Evolutionary conservation across 208 protist genomes (phyloP).

Genomic region (Acanthamoeba castellanii): DNA sequence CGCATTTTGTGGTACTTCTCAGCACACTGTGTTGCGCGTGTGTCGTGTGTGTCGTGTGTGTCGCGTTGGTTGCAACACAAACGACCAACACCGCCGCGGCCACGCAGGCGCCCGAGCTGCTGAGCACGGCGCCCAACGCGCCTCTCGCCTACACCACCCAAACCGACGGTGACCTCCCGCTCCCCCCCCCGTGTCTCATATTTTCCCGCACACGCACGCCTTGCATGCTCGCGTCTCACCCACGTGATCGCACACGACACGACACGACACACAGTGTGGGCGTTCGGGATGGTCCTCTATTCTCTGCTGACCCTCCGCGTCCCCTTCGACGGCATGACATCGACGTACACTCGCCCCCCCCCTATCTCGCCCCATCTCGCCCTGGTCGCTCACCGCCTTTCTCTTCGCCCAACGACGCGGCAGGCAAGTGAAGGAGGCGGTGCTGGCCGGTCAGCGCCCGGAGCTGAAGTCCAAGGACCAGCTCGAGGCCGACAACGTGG

Average conservation of each 20-base stretch:
- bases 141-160: background rate
- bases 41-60: background rate
- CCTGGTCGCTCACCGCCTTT: background rate
- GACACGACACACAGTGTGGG: background rate
- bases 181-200: background rate
- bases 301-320: background rate
- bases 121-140: background rate
- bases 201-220: background rate
- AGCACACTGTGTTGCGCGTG: too few species aligned
- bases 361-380: background rate
- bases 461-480: constrained; percentile 15
- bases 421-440: background rate
- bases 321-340: background rate
- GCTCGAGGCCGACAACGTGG: background rate
- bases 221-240: background rate
- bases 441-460: constrained; percentile 2
- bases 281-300: constrained; percentile 48
- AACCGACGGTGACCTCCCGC: background rate
- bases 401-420: background rate
- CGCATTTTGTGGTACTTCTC: constrained; percentile 6
- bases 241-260: background rate
- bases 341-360: background rate
- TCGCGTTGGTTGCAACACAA: background rate
- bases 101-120: constrained; percentile 24
- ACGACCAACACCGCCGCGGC: background rate